phyloP scores from a whole-genome alignment of 2,329 filamentous ascomycete genomes.

The Phaeosphaeriaceae sp. region DNA sequence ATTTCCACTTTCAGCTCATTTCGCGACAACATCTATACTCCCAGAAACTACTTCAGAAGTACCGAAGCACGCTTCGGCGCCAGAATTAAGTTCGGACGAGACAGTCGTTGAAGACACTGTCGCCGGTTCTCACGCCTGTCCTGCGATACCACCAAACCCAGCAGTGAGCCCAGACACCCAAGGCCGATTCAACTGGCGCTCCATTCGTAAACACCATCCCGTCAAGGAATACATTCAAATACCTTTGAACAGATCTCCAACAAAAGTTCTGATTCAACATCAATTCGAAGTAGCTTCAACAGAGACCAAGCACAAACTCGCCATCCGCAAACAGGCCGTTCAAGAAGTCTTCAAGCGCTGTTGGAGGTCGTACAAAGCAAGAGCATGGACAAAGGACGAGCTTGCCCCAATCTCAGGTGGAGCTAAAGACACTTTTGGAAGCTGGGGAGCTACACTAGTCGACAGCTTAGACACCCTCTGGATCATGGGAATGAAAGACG shows the following conservation, averaged over 20 bases:
- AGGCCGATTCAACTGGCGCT: constrained; percentile 23
- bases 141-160: constrained; percentile 13
- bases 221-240: constrained; percentile 13
- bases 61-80: too few relatives aligned
- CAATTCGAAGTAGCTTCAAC: constrained; percentile 5
- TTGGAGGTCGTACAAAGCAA: constrained; percentile 59
- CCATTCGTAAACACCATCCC: constrained; percentile 13
- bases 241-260: constrained; percentile 4
- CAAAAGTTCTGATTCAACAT: constrained; percentile 11
- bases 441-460: constrained; percentile 55
- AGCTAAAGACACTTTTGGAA: constrained; percentile 50
- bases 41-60: too few relatives aligned
- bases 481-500: constrained; percentile 55
- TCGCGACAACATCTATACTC: constrained; percentile 3
- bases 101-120: too few relatives aligned
- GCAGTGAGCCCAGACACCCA: constrained; percentile 15
- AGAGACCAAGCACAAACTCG: background rate
- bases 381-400: constrained; percentile 58
- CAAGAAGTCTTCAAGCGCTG: constrained; percentile 42
- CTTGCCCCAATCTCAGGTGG: constrained; percentile 51
- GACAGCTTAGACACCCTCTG: constrained; percentile 55
- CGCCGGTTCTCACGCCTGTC: constrained; percentile 14
- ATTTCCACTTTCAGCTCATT: constrained; percentile 12
- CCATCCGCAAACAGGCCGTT: constrained; percentile 52
- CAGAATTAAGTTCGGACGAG: too few relatives aligned